phyloP scores from a whole-genome alignment of 768 basidiomycete genomes.

The Tricholoma sp. region DNA sequence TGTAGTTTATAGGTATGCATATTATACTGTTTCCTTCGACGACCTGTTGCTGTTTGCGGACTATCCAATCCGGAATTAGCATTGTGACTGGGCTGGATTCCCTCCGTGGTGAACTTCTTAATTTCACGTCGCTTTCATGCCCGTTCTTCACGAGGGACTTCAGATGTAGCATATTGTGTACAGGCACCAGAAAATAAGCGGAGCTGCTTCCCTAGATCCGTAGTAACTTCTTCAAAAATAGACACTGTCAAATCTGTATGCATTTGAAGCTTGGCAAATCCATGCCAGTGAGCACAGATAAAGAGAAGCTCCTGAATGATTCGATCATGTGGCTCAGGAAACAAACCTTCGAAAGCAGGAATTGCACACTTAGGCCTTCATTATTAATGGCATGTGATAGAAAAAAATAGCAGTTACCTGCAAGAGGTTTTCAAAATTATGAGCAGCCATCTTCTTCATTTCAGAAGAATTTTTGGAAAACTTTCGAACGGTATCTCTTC shows the following conservation, averaged over 20 bases:
- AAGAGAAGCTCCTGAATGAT: constrained; percentile 22
- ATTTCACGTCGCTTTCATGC: neutral
- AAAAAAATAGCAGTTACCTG: constrained; percentile 16
- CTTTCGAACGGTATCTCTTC: constrained; percentile 13
- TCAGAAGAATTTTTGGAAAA: constrained; percentile 22
- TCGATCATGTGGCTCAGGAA: constrained; percentile 11
- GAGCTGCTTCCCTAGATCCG: constrained; percentile 15
- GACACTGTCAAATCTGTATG: constrained; percentile 4
- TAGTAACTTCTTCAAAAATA: constrained; percentile 14
- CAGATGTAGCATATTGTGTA: neutral
- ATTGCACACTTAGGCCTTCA: constrained; percentile 6
- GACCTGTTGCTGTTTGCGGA: neutral
- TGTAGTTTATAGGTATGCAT: neutral
- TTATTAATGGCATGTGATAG: neutral
- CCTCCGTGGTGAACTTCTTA: neutral
- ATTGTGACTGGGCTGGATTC: neutral
- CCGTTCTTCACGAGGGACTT: neutral
- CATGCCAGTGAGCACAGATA: constrained; percentile 24
- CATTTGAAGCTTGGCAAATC: constrained; percentile 15
- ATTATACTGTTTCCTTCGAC: neutral
- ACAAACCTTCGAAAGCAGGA: constrained; percentile 7
- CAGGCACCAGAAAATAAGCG: constrained; percentile 16
- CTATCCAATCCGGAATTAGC: neutral
- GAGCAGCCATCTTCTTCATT: constrained; percentile 20
- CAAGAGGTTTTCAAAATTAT: constrained; percentile 26